phyloP scores from a whole-genome alignment of 768 basidiomycete species.

The Naematelia encephala region DNA sequence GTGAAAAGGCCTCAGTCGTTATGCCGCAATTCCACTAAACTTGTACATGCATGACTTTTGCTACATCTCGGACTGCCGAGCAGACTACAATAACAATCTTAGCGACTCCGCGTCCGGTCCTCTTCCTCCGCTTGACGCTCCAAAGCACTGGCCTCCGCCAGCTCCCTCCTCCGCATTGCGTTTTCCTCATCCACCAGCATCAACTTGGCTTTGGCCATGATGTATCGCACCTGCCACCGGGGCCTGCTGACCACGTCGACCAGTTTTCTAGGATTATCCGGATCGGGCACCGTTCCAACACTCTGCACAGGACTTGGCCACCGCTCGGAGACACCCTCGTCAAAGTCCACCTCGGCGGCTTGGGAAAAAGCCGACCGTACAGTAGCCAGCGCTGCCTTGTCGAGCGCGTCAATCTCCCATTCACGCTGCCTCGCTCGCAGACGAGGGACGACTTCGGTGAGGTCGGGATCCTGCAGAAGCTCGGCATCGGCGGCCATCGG shows the following conservation, averaged over 20 bases:
- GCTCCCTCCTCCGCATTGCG: constrained; percentile 63
- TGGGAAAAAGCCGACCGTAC: neutral
- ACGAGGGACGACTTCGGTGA: constrained; percentile 51
- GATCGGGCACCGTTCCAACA: constrained; percentile 16
- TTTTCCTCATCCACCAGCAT: constrained; percentile 67
- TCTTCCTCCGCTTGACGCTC: constrained; percentile 31
- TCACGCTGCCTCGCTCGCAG: constrained; percentile 59
- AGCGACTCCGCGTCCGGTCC: constrained; percentile 1
- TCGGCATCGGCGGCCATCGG: neutral
- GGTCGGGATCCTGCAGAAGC: constrained; percentile 6
- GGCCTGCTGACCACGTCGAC: constrained; percentile 20
- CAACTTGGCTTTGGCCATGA: constrained; percentile 73
- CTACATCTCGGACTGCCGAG: too few relatives aligned
- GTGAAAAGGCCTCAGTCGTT: constrained; percentile 26
- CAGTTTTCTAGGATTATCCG: constrained; percentile 9
- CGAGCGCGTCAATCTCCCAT: neutral
- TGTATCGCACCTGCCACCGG: constrained; percentile 59
- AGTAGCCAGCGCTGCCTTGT: neutral
- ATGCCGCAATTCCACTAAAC: constrained; percentile 46
- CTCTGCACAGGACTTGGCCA: neutral
- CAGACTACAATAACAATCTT: neutral
- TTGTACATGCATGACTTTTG: too few relatives aligned
- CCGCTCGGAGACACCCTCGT: constrained; percentile 10
- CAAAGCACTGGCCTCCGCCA: constrained; percentile 59
- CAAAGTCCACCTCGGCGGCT: constrained; percentile 16